phyloP scores from a whole-genome alignment of 805 yeast genomes.

The Komagataella pastoris region DNA sequence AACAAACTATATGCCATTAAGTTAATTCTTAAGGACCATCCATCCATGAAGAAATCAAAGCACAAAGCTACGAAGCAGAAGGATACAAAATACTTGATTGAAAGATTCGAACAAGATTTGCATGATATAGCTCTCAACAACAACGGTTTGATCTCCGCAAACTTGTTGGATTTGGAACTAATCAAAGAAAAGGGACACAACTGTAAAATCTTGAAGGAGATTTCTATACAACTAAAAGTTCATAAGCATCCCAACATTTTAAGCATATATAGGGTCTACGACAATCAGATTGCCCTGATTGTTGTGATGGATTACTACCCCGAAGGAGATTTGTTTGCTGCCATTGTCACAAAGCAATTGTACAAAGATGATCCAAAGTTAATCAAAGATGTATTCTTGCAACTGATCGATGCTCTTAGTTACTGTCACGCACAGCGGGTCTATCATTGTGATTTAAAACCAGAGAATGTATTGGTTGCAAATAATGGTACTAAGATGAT shows the following conservation, averaged over 20 bases:
- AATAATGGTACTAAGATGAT: conserved; percentile 39
- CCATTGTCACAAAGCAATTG: conserved; percentile 64
- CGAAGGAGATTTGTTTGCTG: conserved; percentile 77
- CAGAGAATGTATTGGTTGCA: conserved; percentile 77
- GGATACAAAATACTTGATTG: conserved; percentile 16
- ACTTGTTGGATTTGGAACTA: conserved; percentile 21
- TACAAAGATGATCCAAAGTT: conserved; percentile 38
- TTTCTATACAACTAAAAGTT: conserved; percentile 59
- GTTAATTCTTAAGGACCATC: conserved; percentile 40
- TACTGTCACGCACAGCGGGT: conserved; percentile 76
- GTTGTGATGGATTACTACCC: conserved; percentile 78
- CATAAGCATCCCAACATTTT: conserved; percentile 72
- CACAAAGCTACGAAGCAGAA: not conserved
- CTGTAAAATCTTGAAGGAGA: conserved; percentile 43
- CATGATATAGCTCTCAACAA: conserved; percentile 11
- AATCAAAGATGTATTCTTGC: conserved; percentile 50
- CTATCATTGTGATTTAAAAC: conserved; percentile 90
- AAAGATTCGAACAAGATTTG: conserved; percentile 15
- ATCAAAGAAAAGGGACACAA: conserved; percentile 18
- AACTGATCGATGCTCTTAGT: conserved; percentile 70
- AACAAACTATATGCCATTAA: conserved; percentile 55
- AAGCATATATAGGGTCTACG: conserved; percentile 61
- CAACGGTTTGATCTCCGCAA: conserved; percentile 14
- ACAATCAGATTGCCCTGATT: conserved; percentile 42
- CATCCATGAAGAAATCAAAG: conserved; percentile 8